Evolutionary conservation across 441 rosid genomes (phyloP), one percentile per base, ranked within the genome.

Genomic region (Brassica balearica): DNA sequence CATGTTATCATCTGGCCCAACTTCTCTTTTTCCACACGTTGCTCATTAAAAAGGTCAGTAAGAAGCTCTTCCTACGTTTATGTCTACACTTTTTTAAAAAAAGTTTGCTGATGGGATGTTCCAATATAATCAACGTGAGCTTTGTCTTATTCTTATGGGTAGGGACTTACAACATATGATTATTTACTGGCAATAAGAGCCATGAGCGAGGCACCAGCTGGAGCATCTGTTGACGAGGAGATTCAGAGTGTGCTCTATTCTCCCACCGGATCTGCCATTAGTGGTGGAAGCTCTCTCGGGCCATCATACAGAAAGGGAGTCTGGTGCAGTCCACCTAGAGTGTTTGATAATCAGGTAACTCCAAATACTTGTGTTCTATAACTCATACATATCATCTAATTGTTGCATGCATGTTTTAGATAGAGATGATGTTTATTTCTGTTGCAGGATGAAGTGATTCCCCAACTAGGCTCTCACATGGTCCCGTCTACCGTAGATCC

Each of bases 321-420:
- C 71, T 90, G 95, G 95, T 90, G 95, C 80, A 90, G 91, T 65
- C 95, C 95, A 66, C 95, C 95, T 48, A 83, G 95, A 84, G 87
- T 90, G 63, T 90, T 87, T 79, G 93, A 90, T 82, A 76, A 90
- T 85, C 92, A 90, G 95, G 95, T 90, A 85, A 14, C 46, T 36
- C 46, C 8, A 9, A 29, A 36, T 8, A 19, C 64, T 29, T 61
- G 63, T 51, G 75, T 11, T 69, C 15, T 17, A 9, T 66, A 74
- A 2, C 36, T 74, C 27, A 29, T 53, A 51, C 10, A 41, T 19
- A 56, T 56, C 58, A 67, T 67, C 69, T 29, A 29, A 29, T 29
- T 29, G 34, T 29, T 29, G 34, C 34, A 29, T 29, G 5, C 34
- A 29, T 29, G 34, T 29, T 29, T 29, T 29, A 29, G 34, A 29